phyloP scores from a whole-genome alignment of 2,329 filamentous ascomycete species.

The Alternaria longipes region DNA sequence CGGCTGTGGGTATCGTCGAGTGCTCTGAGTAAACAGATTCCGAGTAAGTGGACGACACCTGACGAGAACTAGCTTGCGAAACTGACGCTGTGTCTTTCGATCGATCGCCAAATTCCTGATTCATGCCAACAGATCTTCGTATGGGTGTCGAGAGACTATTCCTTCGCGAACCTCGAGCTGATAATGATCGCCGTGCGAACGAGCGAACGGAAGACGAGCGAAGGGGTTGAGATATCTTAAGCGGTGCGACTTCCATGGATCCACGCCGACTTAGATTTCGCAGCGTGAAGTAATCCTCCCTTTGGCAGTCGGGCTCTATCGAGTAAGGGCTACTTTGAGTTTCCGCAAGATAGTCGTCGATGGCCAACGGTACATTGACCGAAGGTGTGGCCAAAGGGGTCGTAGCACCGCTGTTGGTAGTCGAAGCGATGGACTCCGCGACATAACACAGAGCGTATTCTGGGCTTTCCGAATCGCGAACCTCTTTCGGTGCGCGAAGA shows the following conservation, averaged over 20 bases:
- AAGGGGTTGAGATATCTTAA: slow-evolving; percentile 35
- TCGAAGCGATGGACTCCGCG: slow-evolving; percentile 53
- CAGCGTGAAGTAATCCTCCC: slow-evolving; percentile 51
- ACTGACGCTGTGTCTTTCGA: slow-evolving; percentile 34
- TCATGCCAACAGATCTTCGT: slow-evolving; percentile 48
- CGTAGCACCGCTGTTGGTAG: slow-evolving; percentile 24
- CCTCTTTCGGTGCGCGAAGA: slow-evolving; percentile 68
- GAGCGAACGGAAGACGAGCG: slow-evolving; percentile 50
- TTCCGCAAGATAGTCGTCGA: slow-evolving; percentile 25
- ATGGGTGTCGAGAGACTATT: slow-evolving; percentile 40
- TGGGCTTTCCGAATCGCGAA: slow-evolving; percentile 64
- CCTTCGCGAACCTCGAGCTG: slow-evolving; percentile 37
- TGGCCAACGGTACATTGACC: slow-evolving; percentile 23
- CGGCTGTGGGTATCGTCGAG: slow-evolving; percentile 25
- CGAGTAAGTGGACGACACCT: background rate
- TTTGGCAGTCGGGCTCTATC: slow-evolving; percentile 59
- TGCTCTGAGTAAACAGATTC: slow-evolving; percentile 17
- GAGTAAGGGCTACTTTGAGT: slow-evolving; percentile 18
- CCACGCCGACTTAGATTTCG: slow-evolving; percentile 35
- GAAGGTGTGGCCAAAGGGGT: slow-evolving; percentile 24
- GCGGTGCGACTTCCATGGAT: slow-evolving; percentile 43
- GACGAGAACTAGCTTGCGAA: slow-evolving; percentile 3
- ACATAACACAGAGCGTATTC: slow-evolving; percentile 68
- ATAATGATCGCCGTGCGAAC: slow-evolving; percentile 41
- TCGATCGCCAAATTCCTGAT: slow-evolving; percentile 53